Evolutionary conservation across 2,329 filamentous ascomycete genomes (phyloP).

Genomic region (Aspergillus nomiae): DNA sequence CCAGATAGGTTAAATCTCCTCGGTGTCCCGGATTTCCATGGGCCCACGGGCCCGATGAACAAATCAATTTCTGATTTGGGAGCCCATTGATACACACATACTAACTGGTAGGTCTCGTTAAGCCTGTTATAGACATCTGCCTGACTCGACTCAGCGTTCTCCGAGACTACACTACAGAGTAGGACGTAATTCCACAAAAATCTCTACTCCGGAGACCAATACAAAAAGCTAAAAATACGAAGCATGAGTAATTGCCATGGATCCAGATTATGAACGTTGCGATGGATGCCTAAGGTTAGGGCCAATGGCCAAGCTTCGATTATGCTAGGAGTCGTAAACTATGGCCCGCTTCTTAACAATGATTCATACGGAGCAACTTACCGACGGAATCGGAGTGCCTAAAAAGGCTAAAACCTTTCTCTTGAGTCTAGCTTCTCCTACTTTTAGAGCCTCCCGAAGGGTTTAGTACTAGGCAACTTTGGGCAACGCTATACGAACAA

Average conservation of each 20-base stretch:
- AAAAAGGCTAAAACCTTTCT: too few relatives aligned
- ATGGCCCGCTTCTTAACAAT: background rate
- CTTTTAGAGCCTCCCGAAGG: background rate
- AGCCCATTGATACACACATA: background rate
- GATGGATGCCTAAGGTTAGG: background rate
- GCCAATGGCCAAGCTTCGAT: background rate
- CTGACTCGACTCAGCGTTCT: background rate
- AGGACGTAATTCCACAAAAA: background rate
- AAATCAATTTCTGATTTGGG: background rate
- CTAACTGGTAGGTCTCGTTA: too few relatives aligned
- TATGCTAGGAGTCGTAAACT: background rate
- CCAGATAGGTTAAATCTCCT: background rate
- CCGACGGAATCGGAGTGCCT: background rate
- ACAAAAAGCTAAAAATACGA: background rate
- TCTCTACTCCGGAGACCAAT: background rate
- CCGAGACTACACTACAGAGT: background rate
- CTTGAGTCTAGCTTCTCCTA: too few relatives aligned
- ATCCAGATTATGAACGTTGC: background rate
- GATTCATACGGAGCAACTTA: background rate
- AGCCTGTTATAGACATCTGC: too few relatives aligned
- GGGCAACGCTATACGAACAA: background rate
- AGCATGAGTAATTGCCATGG: background rate
- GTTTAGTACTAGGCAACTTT: background rate
- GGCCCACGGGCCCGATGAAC: background rate
- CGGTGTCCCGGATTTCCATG: background rate